Evolutionary conservation across 73 alveolate genomes (phyloP), one percentile per base, ranked within the genome.

Genomic region (Urostyla sp.): DNA sequence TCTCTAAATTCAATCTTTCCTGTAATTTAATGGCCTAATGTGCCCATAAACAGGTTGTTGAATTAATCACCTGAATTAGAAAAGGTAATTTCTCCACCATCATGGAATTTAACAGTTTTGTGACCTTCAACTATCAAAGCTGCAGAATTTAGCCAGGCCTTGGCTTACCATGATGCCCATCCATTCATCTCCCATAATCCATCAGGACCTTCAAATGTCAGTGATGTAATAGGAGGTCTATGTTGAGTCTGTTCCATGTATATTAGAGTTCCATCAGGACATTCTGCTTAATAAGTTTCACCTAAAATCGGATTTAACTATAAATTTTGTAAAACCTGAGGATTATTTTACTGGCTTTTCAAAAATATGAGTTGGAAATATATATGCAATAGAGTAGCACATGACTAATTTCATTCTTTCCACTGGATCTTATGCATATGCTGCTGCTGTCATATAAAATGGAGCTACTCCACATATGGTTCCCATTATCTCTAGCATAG

Each of bases 231-330:
- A 13, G 99, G 98, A 32, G 99, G 99, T 43, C 94, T 96, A 59
- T 97, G 99, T 60, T 93, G 74, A 23, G 98, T 94, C 79, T 97
- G 95, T 79, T 97, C 99, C 49, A 94, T 88, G 90, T 91, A 97
- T 45, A 92, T 96, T 81, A 82, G 77, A 13, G 99, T 88, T 30
- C 99, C 99, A 84, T 97, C 99, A 66, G 90, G 95, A 82, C 92
- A 87, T 43, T 52, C 86, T 79, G 97, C 98, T 80, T 89, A 88
- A 73, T 87, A 91, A 11, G 99, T 97, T 78, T 97, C 99, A 36
- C 99, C 99, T 60, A 95, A 76, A n/a, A 97, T 90, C 21, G 98
- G 98, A 78, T 96, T 96, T 56, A 96, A 35, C 77, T 60, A 50
- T 18, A n/a, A n/a, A n/a, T 18, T 50, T 7, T 26, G 23, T 50